phyloP scores from a whole-genome alignment of 2,329 filamentous ascomycete species.

The Nannizzia gypsea region DNA sequence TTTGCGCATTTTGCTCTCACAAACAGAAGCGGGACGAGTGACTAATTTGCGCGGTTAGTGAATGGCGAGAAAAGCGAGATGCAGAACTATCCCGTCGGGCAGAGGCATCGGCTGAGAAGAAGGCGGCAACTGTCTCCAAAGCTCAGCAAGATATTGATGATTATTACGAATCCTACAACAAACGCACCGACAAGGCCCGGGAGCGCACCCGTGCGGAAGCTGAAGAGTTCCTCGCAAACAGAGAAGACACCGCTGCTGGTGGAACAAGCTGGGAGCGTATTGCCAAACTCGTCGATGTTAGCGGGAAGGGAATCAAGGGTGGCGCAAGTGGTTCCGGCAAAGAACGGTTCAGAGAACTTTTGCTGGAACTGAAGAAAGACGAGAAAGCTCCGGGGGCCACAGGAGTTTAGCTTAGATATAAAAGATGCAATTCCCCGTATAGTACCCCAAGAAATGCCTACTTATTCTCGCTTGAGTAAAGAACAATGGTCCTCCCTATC shows the following conservation, averaged over 20 bases:
- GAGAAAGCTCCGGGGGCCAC: constrained; percentile 61
- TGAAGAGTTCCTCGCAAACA: constrained; percentile 76
- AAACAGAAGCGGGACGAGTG: background rate
- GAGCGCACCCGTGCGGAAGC: constrained; percentile 81
- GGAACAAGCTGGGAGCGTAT: constrained; percentile 99
- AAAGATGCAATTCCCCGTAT: background rate
- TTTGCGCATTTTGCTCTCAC: background rate
- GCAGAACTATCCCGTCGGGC: constrained; percentile 71
- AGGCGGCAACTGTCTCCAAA: constrained; percentile 73
- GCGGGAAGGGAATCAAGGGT: constrained; percentile 78
- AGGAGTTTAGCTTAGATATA: constrained; percentile 28
- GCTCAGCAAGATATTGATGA: constrained; percentile 93
- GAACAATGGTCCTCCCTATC: background rate
- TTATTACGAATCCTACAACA: constrained; percentile 99
- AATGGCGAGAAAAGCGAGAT: constrained; percentile 87
- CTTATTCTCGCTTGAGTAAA: background rate
- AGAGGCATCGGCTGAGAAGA: constrained; percentile 70
- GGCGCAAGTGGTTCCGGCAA: constrained; percentile 86
- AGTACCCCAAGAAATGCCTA: background rate
- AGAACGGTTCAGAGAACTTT: constrained; percentile 85
- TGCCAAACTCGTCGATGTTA: constrained; percentile 92
- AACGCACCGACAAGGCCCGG: constrained; percentile 90
- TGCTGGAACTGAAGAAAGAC: constrained; percentile 82
- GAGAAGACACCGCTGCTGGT: constrained; percentile 86
- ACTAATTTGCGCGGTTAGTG: constrained; percentile 28